Evolutionary conservation across 257 asterid genomes (phyloP).

Genomic region (Rehmannia glutinosa): DNA sequence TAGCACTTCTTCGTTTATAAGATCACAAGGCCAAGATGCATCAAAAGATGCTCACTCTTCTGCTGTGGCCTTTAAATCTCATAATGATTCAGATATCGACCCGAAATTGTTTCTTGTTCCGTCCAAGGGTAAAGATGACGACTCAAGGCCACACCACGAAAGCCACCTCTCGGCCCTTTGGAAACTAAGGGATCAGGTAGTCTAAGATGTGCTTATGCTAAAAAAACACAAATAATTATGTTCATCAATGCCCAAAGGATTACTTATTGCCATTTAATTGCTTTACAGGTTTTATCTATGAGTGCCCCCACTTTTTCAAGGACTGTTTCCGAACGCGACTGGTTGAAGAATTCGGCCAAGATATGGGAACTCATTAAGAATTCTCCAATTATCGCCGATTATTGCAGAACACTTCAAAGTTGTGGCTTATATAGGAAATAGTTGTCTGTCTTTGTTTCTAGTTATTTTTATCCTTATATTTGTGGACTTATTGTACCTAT

Average conservation of each 20-base stretch:
- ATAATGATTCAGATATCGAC: conserved; percentile 27
- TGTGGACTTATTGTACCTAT: neutral
- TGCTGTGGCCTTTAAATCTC: conserved; percentile 9
- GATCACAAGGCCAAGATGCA: conserved; percentile 41
- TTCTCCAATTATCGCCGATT: conserved; percentile 57
- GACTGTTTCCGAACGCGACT: conserved; percentile 86
- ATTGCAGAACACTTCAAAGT: conserved; percentile 59
- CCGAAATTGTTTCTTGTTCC: conserved; percentile 67
- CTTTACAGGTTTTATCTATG: conserved; percentile 69
- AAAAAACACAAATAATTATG: too few relatives aligned
- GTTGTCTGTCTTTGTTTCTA: neutral
- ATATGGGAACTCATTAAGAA: conserved; percentile 80
- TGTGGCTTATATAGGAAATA: conserved; percentile 71
- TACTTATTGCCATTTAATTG: neutral
- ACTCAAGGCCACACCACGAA: conserved; percentile 46
- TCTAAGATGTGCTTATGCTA: too few relatives aligned
- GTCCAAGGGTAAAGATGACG: conserved; percentile 45
- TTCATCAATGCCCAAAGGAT: neutral
- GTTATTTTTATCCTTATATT: neutral
- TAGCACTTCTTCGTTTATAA: conserved; percentile 44
- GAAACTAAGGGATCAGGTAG: conserved; percentile 91
- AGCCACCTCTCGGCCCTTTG: conserved; percentile 54
- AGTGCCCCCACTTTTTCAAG: conserved; percentile 65
- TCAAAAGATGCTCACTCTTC: conserved; percentile 25
- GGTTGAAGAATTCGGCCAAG: conserved; percentile 95